Conservation (phyloP, 139 green algal species). For the Tetraselmis chui region DNA sequence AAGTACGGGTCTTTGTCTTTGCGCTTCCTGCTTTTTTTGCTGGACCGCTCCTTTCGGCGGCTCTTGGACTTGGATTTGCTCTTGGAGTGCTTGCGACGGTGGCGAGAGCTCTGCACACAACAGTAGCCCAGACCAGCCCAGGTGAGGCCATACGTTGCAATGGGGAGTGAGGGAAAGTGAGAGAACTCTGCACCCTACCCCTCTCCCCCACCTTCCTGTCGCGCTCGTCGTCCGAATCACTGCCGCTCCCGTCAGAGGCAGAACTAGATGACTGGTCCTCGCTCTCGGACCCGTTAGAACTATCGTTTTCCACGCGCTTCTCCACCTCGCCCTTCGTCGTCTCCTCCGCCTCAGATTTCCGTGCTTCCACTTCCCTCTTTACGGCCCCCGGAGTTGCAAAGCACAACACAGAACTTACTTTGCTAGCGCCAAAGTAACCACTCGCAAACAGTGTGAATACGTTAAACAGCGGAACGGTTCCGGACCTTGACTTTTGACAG, state of each 20-base stretch:
- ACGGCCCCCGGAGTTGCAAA: too few relatives aligned
- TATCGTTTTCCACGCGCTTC: too few relatives aligned
- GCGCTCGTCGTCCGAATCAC: slow-evolving; percentile 9
- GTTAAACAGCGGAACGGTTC: too few relatives aligned
- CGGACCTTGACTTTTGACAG: slow-evolving; percentile 12
- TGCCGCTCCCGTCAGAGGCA: slow-evolving; percentile 6
- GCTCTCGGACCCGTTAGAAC: background rate
- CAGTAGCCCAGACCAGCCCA: too few relatives aligned
- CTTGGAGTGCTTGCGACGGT: slow-evolving; percentile 1
- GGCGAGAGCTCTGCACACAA: background rate
- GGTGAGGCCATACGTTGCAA: too few relatives aligned
- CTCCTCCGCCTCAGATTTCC: slow-evolving; percentile 14
- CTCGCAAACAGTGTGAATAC: too few relatives aligned
- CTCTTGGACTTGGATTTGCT: slow-evolving; percentile 3
- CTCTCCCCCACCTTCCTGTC: background rate
- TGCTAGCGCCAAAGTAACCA: too few relatives aligned
- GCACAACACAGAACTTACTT: too few relatives aligned
- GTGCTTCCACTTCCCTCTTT: too few relatives aligned
- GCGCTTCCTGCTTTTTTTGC: slow-evolving; percentile 18
- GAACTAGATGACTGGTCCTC: background rate
- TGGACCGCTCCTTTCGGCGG: background rate
- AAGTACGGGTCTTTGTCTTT: too few relatives aligned
- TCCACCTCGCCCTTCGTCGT: slow-evolving; percentile 18
- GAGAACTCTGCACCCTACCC: background rate
- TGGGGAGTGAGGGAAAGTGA: too few relatives aligned